A percentile compares a stretch with the other conserved stretches of the same genome.
phyloP scores from a whole-genome alignment of 495 filamentous ascomycete genomes.

The Aspergillus nanangensis region DNA sequence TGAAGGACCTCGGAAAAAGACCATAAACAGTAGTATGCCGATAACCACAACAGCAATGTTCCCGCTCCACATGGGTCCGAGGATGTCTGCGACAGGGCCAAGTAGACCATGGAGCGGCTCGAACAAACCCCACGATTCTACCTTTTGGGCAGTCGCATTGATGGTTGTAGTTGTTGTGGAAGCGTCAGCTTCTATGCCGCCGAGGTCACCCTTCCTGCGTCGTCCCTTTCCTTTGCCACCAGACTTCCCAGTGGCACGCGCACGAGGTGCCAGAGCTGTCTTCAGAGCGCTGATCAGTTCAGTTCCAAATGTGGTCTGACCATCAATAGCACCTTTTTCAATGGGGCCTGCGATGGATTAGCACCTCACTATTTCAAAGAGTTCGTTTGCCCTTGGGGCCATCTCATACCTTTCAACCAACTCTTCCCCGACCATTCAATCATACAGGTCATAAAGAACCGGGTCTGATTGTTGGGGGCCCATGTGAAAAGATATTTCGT shows the following conservation, averaged over 20 bases:
- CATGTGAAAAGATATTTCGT: slow-evolving; percentile 93
- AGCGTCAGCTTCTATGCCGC: slow-evolving; percentile 21
- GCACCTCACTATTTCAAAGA: slow-evolving; percentile 4
- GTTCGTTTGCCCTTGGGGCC: too few relatives aligned
- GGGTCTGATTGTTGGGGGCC: slow-evolving; percentile 79
- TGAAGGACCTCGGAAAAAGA: slow-evolving; percentile 56
- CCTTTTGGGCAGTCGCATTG: slow-evolving; percentile 32
- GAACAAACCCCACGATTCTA: slow-evolving; percentile 70
- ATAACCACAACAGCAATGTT: slow-evolving; percentile 53
- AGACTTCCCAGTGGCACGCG: slow-evolving; percentile 42
- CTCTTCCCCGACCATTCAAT: slow-evolving; percentile 98
- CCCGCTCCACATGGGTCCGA: slow-evolving; percentile 65
- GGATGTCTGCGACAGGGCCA: slow-evolving; percentile 64
- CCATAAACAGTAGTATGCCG: slow-evolving; percentile 50
- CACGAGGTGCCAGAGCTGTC: slow-evolving; percentile 62
- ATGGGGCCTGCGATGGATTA: slow-evolving; percentile 66
- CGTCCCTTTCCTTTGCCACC: slow-evolving; percentile 40
- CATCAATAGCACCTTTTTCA: slow-evolving; percentile 91
- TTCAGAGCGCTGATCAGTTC: slow-evolving; percentile 72
- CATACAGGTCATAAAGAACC: slow-evolving; percentile 76
- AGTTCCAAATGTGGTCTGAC: slow-evolving; percentile 75
- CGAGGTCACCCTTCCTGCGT: slow-evolving; percentile 51
- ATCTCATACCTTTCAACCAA: slow-evolving; percentile 81
- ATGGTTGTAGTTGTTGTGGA: slow-evolving; percentile 42
- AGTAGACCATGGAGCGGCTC: slow-evolving; percentile 70